Percentiles rank a stretch among this genome's conserved stretches.
Evolutionary conservation across 352 stramenopile genomes (phyloP).

Genomic region (Globisporangium solare): DNA sequence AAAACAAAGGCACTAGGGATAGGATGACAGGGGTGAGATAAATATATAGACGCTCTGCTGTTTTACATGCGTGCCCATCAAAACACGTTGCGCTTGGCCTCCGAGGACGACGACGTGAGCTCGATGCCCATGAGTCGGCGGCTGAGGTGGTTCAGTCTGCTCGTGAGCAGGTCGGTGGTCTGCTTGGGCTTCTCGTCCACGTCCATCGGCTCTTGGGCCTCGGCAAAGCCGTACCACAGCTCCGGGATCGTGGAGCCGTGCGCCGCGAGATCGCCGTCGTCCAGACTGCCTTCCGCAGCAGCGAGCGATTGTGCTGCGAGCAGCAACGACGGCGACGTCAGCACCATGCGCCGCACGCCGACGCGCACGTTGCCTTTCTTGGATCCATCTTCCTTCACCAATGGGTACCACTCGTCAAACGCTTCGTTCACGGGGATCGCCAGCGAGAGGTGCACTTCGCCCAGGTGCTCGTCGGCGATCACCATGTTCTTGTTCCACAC

Average conservation of each 20-base stretch:
- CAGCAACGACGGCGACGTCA: slow-evolving; percentile 48
- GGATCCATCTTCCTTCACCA: slow-evolving; percentile 51
- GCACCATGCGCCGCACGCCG: slow-evolving; percentile 46
- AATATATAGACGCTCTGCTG: neutral
- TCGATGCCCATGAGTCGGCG: slow-evolving; percentile 59
- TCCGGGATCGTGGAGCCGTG: slow-evolving; percentile 52
- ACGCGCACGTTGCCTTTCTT: slow-evolving; percentile 50
- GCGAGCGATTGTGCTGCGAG: slow-evolving; percentile 39
- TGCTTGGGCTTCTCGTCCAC: slow-evolving; percentile 24
- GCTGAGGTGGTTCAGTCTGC: slow-evolving; percentile 51
- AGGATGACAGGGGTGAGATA: neutral
- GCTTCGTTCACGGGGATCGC: slow-evolving; percentile 59
- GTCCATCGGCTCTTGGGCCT: slow-evolving; percentile 21
- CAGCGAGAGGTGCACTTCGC: slow-evolving; percentile 66
- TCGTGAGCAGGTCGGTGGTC: slow-evolving; percentile 32
- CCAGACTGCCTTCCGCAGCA: slow-evolving; percentile 34
- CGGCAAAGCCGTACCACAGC: slow-evolving; percentile 55
- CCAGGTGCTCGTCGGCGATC: slow-evolving; percentile 45
- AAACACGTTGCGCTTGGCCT: slow-evolving; percentile 48
- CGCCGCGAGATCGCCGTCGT: slow-evolving; percentile 30
- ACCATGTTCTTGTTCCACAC: slow-evolving; percentile 42
- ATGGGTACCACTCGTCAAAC: slow-evolving; percentile 67
- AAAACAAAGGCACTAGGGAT: neutral
- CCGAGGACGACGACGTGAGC: slow-evolving; percentile 25
- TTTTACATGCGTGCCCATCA: slow-evolving; percentile 13